These are phyloP conservation scores for Lepidium aucheri DNA, from an alignment of 345 rosid genomes.

Conservation along the genomic window DNA sequence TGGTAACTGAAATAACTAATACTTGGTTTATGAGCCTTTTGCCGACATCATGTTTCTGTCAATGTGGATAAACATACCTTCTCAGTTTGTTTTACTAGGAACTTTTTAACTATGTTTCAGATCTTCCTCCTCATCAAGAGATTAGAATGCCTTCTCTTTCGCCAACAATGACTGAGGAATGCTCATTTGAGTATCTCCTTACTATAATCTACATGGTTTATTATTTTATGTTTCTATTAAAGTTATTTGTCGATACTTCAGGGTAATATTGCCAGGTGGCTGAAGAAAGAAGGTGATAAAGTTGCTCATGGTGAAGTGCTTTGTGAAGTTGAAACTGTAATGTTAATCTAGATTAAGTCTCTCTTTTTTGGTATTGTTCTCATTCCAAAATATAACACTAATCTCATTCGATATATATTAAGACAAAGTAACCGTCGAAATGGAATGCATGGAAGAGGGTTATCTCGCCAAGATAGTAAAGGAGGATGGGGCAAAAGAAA, in stretches of 20 bases:
- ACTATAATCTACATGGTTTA: background rate
- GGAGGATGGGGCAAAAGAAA: conserved; percentile 84
- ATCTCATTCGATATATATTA: conserved; percentile 21
- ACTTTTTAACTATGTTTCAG: conserved; percentile 36
- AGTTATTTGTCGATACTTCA: conserved; percentile 28
- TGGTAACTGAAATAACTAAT: background rate
- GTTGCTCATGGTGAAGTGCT: conserved; percentile 87
- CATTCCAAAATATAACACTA: background rate
- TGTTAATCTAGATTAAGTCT: conserved; percentile 3
- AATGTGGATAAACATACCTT: background rate
- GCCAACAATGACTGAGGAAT: conserved; percentile 95
- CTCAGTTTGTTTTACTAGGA: background rate
- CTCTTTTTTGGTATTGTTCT: background rate
- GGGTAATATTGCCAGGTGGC: conserved; percentile 98
- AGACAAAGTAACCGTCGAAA: conserved; percentile 97
- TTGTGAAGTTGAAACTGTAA: conserved; percentile 98
- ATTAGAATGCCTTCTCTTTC: conserved; percentile 98
- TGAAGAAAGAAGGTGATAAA: conserved; percentile 96
- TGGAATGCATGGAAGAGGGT: conserved; percentile 99
- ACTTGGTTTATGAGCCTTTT: conserved; percentile 1
- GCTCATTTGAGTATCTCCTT: conserved; percentile 7
- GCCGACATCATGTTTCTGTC: background rate
- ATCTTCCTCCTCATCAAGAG: conserved; percentile 86
- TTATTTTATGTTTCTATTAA: conserved; percentile 6
- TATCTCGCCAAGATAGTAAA: conserved; percentile 86